A percentile compares a stretch with the other conserved stretches of the same genome.
Evolutionary conservation across 768 basidiomycete genomes (phyloP).

Genomic region (Pisolithus tinctorius): DNA sequence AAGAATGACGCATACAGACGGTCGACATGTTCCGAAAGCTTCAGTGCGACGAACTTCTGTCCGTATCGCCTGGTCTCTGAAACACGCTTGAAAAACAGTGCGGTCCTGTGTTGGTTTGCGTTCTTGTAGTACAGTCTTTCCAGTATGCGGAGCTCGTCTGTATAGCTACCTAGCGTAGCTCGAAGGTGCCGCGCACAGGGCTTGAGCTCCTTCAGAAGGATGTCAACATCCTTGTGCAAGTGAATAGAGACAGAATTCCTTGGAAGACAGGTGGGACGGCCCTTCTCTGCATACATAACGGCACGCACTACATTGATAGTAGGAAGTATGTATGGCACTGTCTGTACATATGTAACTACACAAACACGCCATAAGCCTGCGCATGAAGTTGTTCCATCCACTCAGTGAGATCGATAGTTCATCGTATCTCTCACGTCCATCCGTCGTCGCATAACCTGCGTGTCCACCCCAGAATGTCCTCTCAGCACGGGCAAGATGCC

Average conservation of each 20-base stretch:
- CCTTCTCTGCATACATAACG: conserved; percentile 10
- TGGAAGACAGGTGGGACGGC: conserved; percentile 5
- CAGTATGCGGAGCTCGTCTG: conserved; percentile 51
- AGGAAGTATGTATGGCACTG: not conserved
- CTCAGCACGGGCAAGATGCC: conserved; percentile 74
- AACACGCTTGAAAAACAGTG: conserved; percentile 63
- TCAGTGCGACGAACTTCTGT: conserved; percentile 6
- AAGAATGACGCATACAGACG: conserved; percentile 23
- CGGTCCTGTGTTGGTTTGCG: conserved; percentile 53
- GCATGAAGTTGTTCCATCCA: too few species aligned
- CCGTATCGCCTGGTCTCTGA: conserved; percentile 48
- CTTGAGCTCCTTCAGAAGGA: conserved; percentile 54
- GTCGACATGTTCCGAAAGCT: conserved; percentile 17
- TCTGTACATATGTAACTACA: too few species aligned
- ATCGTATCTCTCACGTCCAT: not conserved
- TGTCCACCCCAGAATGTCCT: conserved; percentile 28
- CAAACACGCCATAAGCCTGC: too few species aligned
- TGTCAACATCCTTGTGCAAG: conserved; percentile 40
- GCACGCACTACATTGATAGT: not conserved
- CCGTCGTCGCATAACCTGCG: not conserved
- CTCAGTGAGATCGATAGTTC: not conserved
- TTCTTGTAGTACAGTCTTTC: conserved; percentile 71
- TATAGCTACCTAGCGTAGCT: conserved; percentile 26
- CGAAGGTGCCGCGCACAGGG: conserved; percentile 42
- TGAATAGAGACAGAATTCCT: conserved; percentile 14